Evolutionary conservation across 768 basidiomycete species (phyloP), one percentile per base, ranked within the genome.

Genomic region (Russula sp.): DNA sequence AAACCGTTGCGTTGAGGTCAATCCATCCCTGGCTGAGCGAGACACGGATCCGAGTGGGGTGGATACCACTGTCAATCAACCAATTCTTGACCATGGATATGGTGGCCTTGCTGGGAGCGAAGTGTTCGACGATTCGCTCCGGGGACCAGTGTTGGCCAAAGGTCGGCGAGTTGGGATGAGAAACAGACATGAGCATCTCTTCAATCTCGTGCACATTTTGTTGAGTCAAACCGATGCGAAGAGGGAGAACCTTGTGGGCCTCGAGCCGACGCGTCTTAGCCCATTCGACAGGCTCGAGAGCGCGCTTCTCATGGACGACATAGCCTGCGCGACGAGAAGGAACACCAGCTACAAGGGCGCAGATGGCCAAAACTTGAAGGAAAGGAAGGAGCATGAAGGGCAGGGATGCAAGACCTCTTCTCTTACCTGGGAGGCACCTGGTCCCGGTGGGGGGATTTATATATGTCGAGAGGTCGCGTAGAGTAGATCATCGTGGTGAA

Each of bases 131-230:
- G 52, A 81, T 69, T 32, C 73, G 63, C 22, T 64, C 66, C 1
- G 79, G 68, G 1, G 75, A 70, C 77, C 78, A 79, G 59, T 81
- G 81, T 35, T 76, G 72, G 1, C 79, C 80, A 49, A 79, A 81
- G 57, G 68, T 73, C 16, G 73, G 68, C 8, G 80, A 81, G 16
- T 69, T 64, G 7, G 80, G 80, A 58, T 78, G 75, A 0, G 80
- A 74, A 13, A 81, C 74, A 3, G 76, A 71, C 62, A 76, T 69
- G 43, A 81, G 75, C 49, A 72, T 67, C 55, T 75, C 73, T 22
- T 79, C 77, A 13, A 81, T 63, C 39, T 70, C 51, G 56, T 76
- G 67, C 7, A 78, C 58, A 62, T 81, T 79, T 46, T 68, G 69
- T 66, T 81, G 80, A 7, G 66, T 64, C 6, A 81, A 74, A 0